These are phyloP conservation scores for Tolypocladium endophyticum DNA, from an alignment of 2,329 filamentous ascomycete species.

Conservation along the genomic window DNA sequence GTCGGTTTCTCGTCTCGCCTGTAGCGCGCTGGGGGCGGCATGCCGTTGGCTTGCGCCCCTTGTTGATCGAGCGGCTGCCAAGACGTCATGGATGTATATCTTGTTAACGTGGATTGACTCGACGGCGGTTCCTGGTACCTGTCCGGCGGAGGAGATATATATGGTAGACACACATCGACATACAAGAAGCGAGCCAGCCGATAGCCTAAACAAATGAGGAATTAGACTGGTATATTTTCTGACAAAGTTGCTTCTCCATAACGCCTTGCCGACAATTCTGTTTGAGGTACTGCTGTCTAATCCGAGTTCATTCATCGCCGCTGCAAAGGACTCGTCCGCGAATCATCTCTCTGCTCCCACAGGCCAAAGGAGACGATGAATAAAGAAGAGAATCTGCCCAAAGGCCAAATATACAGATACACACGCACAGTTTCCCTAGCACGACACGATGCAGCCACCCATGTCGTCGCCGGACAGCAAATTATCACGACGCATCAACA, in stretches of 20 bases:
- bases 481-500: slow-evolving; percentile 1
- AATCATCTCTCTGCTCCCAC: not conserved
- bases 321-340: not conserved
- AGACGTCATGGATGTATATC: not conserved
- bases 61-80: not conserved
- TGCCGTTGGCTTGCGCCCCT: not conserved
- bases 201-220: not conserved
- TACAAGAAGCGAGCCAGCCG: not conserved
- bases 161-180: not conserved
- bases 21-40: not conserved
- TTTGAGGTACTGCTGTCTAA: not conserved
- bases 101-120: not conserved
- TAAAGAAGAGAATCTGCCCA: not conserved
- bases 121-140: too few species aligned
- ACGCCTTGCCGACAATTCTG: slow-evolving; percentile 4
- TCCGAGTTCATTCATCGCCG: not conserved
- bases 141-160: not conserved
- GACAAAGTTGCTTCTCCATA: not conserved
- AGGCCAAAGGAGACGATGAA: not conserved
- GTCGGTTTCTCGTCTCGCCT: not conserved
- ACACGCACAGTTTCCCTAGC: not conserved
- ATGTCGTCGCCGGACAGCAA: slow-evolving; percentile 6
- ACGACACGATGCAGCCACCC: not conserved
- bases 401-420: not conserved
- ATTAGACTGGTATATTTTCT: slow-evolving; percentile 1